These are phyloP conservation scores for Cichorium intybus DNA, from an alignment of 140 eudicot genomes.

Conservation along the genomic window DNA sequence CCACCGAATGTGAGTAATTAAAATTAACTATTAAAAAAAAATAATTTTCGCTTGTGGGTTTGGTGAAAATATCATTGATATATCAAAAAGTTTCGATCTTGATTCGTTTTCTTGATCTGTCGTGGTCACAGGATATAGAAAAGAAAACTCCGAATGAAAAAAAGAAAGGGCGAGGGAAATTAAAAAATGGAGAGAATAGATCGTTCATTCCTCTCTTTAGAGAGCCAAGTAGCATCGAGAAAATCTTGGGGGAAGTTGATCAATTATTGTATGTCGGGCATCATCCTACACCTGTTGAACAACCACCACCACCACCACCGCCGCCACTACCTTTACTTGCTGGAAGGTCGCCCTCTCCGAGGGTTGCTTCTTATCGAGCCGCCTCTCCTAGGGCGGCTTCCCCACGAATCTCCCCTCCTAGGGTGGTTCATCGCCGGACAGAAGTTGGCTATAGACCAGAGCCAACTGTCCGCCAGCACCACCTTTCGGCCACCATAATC, in stretches of 20 bases:
- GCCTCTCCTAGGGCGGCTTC: conserved; percentile 40
- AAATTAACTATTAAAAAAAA: neutral
- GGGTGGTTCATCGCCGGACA: conserved; percentile 29
- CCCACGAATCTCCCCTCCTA: conserved; percentile 38
- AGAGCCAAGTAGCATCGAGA: conserved; percentile 95
- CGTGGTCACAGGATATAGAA: conserved; percentile 48
- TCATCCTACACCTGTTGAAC: conserved; percentile 48
- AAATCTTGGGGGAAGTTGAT: conserved; percentile 90
- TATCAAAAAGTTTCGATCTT: neutral
- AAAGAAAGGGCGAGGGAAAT: conserved; percentile 56
- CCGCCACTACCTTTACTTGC: conserved; percentile 29
- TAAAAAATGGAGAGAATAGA: conserved; percentile 61
- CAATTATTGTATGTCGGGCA: conserved; percentile 49
- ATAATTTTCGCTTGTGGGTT: neutral
- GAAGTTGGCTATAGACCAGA: conserved; percentile 57
- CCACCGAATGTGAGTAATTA: conserved; percentile 54
- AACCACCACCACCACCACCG: conserved; percentile 32
- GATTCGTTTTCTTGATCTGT: conserved; percentile 11
- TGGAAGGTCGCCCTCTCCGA: conserved; percentile 41
- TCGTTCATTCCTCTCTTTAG: conserved; percentile 86
- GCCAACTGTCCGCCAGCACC: conserved; percentile 62
- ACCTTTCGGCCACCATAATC: conserved; percentile 73
- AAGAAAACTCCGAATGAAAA: conserved; percentile 58
- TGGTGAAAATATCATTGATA: neutral
- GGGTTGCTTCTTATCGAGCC: conserved; percentile 37